Evolutionary conservation across 169 alveolate genomes (phyloP).

Genomic region (Blepharisma undulans): DNA sequence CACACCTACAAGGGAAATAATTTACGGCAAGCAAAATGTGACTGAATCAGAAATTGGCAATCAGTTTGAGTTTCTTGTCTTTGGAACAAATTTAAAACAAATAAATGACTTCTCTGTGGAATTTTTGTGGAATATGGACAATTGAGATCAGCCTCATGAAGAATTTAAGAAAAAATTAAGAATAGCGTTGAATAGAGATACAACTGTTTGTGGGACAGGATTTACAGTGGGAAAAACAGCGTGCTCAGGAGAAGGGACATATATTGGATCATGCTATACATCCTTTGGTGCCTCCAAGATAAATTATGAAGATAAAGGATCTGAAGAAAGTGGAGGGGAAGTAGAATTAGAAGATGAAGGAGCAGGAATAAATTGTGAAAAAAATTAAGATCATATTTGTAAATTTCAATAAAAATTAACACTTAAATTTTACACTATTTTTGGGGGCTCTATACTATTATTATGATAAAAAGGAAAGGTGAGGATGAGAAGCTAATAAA

Average conservation of each 20-base stretch:
- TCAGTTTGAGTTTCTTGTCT: neutral
- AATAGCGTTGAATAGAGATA: neutral
- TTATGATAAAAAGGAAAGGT: too few species aligned
- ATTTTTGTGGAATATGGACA: neutral
- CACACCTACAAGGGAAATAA: neutral
- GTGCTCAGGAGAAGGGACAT: neutral
- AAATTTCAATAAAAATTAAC: too few species aligned
- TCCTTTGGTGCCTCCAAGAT: neutral
- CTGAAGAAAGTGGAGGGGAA: neutral
- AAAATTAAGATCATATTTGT: too few species aligned
- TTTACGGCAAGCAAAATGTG: neutral
- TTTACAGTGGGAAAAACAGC: neutral
- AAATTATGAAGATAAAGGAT: neutral
- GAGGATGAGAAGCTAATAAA: too few species aligned
- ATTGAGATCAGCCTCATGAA: neutral
- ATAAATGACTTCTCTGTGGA: neutral
- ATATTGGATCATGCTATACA: neutral
- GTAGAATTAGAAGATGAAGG: neutral
- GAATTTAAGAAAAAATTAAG: neutral
- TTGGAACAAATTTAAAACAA: neutral
- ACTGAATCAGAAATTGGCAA: neutral
- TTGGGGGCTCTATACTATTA: too few species aligned
- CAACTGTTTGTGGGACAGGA: neutral
- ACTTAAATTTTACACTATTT: too few species aligned
- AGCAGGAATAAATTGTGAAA: neutral